These are phyloP conservation scores for Suillus spraguei DNA, from an alignment of 768 basidiomycete genomes.

Conservation along the genomic window DNA sequence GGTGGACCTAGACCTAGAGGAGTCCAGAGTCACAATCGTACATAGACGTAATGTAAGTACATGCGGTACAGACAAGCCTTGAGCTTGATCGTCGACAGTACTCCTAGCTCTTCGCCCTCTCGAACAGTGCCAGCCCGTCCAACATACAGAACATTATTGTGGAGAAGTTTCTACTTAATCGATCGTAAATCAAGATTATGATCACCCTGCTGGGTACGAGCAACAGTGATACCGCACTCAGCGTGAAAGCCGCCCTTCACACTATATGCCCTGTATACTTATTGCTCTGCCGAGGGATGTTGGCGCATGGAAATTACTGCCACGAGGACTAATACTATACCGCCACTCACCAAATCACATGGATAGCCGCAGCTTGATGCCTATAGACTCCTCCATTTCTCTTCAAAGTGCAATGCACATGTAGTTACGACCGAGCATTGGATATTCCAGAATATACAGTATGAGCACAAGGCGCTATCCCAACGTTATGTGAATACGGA, in stretches of 20 bases:
- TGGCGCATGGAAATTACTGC: conserved; percentile 31
- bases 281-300: conserved; percentile 64
- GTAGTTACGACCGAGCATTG: background rate
- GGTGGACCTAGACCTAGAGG: too few species aligned
- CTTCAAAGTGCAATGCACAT: background rate
- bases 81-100: too few species aligned
- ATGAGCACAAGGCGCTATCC: background rate
- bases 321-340: conserved; percentile 41
- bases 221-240: conserved; percentile 89
- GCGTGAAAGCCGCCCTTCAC: conserved; percentile 72
- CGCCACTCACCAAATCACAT: too few species aligned
- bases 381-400: background rate
- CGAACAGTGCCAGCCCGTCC: too few species aligned
- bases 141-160: background rate
- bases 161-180: conserved; percentile 47
- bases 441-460: background rate
- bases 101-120: too few species aligned
- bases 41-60: too few species aligned
- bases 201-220: conserved; percentile 87
- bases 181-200: conserved; percentile 92
- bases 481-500: background rate
- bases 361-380: background rate
- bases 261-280: conserved; percentile 65
- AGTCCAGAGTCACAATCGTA: too few species aligned
- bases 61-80: too few species aligned